Evolutionary conservation across 2,329 filamentous ascomycete species (phyloP), one percentile per base, ranked within the genome.

Genomic region (Esteya vermicola): DNA sequence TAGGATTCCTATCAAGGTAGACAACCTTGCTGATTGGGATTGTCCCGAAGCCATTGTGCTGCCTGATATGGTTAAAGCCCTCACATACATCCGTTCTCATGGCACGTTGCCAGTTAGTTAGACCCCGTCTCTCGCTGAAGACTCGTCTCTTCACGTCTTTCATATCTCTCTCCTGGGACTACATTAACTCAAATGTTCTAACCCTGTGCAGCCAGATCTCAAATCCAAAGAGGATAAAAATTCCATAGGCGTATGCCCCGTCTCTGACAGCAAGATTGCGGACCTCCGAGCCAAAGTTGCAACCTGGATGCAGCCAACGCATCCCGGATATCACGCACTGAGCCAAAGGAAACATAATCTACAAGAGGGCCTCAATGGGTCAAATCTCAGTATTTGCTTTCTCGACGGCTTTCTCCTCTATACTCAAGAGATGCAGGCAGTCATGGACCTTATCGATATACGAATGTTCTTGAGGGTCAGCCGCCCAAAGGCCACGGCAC

Each of bases 361-460:
- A 21, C n/a, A n/a, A n/a, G n/a, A n/a, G n/a, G n/a, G n/a, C n/a
- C n/a, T n/a, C n/a, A n/a, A n/a, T n/a, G n/a, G n/a, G n/a, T n/a
- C n/a, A n/a, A n/a, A n/a, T n/a, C n/a, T n/a, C n/a, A n/a, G n/a
- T n/a, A n/a, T n/a, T n/a, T 88, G 78, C 45, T 67, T 96, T 42
- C 68, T 95, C 3, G 89, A 96, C 52, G 89, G 89, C 0, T 95
- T 96, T 55, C 66, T 96, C 1, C 70, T 96, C 1, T 95, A 82
- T 60, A 72, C 78, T 1, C 48, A 48, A 1, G 56, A 58, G 16
- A 62, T 75, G 52, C 62, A 64, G 9, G 64, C 72, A 52, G 61
- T 82, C 22, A 65, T 76, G 47, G 57, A 67, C 3, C 60, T 71
- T 4, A 69, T 95, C 34, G 79, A 93, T 52, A 58, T 93, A 31